phyloP scores from a whole-genome alignment of 2,329 filamentous ascomycete genomes.

The Xylaria polymorpha region DNA sequence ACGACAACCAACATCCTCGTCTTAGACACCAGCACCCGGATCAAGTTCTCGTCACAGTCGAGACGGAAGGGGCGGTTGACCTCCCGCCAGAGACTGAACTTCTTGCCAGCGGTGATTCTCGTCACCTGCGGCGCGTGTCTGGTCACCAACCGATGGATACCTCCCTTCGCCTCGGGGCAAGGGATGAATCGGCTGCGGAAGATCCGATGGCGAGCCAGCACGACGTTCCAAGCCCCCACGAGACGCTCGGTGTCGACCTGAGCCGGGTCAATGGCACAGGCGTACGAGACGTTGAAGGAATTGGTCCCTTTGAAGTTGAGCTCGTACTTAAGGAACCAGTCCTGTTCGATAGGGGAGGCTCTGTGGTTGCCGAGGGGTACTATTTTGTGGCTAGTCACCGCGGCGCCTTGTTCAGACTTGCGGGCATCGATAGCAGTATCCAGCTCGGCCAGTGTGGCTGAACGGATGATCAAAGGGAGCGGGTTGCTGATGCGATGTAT shows the following conservation, averaged over 20 bases:
- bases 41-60: background rate
- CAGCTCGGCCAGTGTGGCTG: too few relatives aligned
- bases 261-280: background rate
- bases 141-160: background rate
- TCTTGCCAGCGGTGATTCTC: slow-evolving; percentile 6
- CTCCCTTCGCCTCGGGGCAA: too few relatives aligned
- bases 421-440: too few relatives aligned
- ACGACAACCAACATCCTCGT: background rate
- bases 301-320: background rate
- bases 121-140: background rate
- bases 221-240: slow-evolving; percentile 15
- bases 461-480: too few relatives aligned
- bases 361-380: background rate
- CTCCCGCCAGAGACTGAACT: slow-evolving; percentile 4
- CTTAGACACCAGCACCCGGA: background rate
- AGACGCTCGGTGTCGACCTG: background rate
- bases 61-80: background rate
- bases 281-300: slow-evolving; percentile 20
- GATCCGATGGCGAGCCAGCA: slow-evolving; percentile 6
- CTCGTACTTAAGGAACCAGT: slow-evolving; percentile 20
- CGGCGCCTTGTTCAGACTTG: too few relatives aligned
- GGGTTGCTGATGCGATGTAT: too few relatives aligned
- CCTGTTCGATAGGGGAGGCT: slow-evolving; percentile 14
- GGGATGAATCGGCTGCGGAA: slow-evolving; percentile 16
- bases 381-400: too few relatives aligned